Conservation (phyloP, 176 grass and related monocot species). For the Puya raimondii region DNA sequence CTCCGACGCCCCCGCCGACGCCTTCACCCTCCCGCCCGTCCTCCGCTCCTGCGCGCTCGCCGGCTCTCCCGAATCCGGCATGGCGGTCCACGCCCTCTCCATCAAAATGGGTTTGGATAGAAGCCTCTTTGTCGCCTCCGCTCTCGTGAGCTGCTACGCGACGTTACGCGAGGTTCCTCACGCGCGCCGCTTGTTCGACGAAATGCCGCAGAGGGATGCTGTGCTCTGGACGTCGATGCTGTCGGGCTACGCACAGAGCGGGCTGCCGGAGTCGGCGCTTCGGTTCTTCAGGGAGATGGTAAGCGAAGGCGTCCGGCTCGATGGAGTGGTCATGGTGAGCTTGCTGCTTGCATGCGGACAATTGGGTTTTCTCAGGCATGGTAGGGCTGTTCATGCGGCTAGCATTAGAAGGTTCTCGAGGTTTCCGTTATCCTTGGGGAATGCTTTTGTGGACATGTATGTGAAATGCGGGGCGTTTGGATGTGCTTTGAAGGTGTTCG, state of each 20-base stretch:
- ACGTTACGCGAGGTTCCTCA: conserved; percentile 26
- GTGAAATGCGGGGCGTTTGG: conserved; percentile 60
- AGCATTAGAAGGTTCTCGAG: conserved; percentile 28
- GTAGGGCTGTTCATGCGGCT: conserved; percentile 41
- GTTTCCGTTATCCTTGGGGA: conserved; percentile 35
- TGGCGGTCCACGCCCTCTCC: conserved; percentile 37
- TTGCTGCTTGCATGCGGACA: conserved; percentile 48
- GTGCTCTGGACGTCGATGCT: conserved; percentile 78
- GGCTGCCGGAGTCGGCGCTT: conserved; percentile 31
- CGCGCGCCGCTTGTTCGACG: conserved; percentile 54
- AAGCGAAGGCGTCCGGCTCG: conserved; percentile 20
- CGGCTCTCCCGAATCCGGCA: conserved; percentile 16
- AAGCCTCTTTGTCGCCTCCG: conserved; percentile 48
- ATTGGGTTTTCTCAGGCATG: conserved; percentile 34
- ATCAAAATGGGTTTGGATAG: conserved; percentile 36
- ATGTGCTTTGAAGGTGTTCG: conserved; percentile 41
- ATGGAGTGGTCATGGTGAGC: conserved; percentile 66
- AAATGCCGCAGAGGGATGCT: conserved; percentile 46
- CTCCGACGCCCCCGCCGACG: conserved; percentile 23
- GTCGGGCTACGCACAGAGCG: conserved; percentile 44
- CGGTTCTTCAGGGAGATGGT: conserved; percentile 47
- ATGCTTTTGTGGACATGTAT: conserved; percentile 65
- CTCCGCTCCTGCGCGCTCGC: conserved; percentile 42
- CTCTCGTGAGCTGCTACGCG: conserved; percentile 35
- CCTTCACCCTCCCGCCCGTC: conserved; percentile 55